Evolutionary conservation across 2,329 filamentous ascomycete species (phyloP).

Genomic region (Paraphaeosphaeria sporulosa): DNA sequence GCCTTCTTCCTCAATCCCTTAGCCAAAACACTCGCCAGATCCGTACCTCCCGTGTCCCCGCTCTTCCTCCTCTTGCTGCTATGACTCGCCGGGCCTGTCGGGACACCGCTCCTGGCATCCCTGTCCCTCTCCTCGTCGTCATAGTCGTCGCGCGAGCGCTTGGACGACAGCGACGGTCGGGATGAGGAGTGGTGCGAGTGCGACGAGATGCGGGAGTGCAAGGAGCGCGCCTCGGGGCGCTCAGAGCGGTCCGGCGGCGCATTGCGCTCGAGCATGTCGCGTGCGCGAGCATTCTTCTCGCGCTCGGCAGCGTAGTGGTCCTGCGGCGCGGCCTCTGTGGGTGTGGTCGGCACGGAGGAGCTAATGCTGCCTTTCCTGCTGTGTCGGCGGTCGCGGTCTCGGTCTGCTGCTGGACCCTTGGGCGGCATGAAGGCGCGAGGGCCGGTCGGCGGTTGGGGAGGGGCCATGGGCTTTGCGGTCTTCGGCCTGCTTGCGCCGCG

Average conservation of each 20-base stretch:
- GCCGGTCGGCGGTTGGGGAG: slow-evolving; percentile 48
- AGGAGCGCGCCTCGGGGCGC: neutral
- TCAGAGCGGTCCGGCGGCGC: slow-evolving; percentile 5
- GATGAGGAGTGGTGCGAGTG: slow-evolving; percentile 25
- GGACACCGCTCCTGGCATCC: slow-evolving; percentile 14
- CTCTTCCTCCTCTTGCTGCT: slow-evolving; percentile 42
- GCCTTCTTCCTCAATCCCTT: slow-evolving; percentile 43
- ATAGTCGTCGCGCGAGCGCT: slow-evolving; percentile 39
- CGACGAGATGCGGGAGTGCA: slow-evolving; percentile 30
- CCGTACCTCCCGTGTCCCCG: slow-evolving; percentile 26
- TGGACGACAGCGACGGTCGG: slow-evolving; percentile 28
- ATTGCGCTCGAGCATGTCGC: slow-evolving; percentile 36
- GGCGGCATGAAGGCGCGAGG: slow-evolving; percentile 46
- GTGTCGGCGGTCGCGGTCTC: slow-evolving; percentile 31
- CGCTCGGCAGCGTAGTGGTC: slow-evolving; percentile 75
- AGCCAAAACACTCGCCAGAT: slow-evolving; percentile 40
- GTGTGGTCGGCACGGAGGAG: slow-evolving; percentile 13
- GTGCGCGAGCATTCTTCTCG: slow-evolving; percentile 54
- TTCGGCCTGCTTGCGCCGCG: slow-evolving; percentile 48
- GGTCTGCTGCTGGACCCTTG: slow-evolving; percentile 48
- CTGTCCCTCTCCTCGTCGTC: slow-evolving; percentile 18
- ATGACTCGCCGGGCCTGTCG: slow-evolving; percentile 41
- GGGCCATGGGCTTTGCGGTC: slow-evolving; percentile 30
- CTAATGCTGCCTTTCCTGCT: slow-evolving; percentile 17
- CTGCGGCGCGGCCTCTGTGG: slow-evolving; percentile 24